phyloP scores from a whole-genome alignment of 2,329 filamentous ascomycete genomes.

The Aspergillus felis region DNA sequence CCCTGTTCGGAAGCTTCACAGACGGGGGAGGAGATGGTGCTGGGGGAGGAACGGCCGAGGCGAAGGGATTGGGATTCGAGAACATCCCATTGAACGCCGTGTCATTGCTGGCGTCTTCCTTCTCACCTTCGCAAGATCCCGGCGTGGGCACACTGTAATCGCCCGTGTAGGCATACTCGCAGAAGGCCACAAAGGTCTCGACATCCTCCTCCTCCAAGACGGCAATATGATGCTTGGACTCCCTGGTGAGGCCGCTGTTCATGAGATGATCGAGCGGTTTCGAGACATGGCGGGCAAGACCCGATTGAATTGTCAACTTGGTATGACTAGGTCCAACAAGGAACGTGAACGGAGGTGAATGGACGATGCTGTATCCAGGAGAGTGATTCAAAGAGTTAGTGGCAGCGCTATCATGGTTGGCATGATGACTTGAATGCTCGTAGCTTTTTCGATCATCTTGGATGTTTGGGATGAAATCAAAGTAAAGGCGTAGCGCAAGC shows the following conservation, averaged over 20 bases:
- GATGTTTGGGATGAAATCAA: not conserved
- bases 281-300: conserved; percentile 43
- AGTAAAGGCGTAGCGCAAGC: not conserved
- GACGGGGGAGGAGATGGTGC: conserved; percentile 28
- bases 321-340: conserved; percentile 44
- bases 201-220: conserved; percentile 46
- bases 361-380: conserved; percentile 35
- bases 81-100: conserved; percentile 13
- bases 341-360: conserved; percentile 44
- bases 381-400: conserved; percentile 17
- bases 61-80: conserved; percentile 22
- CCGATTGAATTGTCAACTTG: conserved; percentile 45
- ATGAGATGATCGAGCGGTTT: conserved; percentile 42
- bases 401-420: conserved; percentile 12
- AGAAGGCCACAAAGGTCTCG: conserved; percentile 47
- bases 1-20: not conserved
- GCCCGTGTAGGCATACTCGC: conserved; percentile 49
- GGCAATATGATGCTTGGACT: conserved; percentile 41
- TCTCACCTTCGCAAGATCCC: conserved; percentile 17
- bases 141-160: conserved; percentile 40
- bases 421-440: not conserved
- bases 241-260: conserved; percentile 44
- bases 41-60: conserved; percentile 24
- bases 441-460: not conserved
- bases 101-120: conserved; percentile 11